Base-by-base conservation (phyloP, 805 yeast species). In the Monosporozyma unispora region DNA sequence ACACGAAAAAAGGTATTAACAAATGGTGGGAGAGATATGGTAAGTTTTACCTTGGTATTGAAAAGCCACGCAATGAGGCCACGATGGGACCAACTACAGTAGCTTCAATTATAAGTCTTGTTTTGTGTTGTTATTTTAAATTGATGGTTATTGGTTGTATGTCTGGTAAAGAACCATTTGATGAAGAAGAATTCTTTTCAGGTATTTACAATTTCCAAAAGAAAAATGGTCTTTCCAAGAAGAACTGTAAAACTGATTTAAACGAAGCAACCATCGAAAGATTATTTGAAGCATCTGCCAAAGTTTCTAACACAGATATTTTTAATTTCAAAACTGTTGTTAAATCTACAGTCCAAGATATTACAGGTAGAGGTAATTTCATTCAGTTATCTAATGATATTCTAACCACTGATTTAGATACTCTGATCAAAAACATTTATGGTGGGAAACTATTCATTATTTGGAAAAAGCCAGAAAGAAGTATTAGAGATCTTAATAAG, bases 21-120 rank as follows among this genome's bases (percentile, higher is more conserved):
- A 71, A 74, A 43, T 91, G 98, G 97, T 91, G 98, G 97, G 73
- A 72, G 35, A 62, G 78, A 33, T 76, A 84, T 54, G 96, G 96
- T 0, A 65, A 56, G 38, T 44, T 52, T 22, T 64, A 61, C 49
- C 47, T 63, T 28, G 65, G 64, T 2, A 50, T 57, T 10, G 62
- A 57, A 11, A 57, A 63, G 21, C 67, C 69, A 28, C 52, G 54
- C 22, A 75, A 71, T 50, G 79, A 78, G 50, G 84, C 84, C 0
- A 64, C 74, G 0, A 62, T 86, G 50, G 80, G 85, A 0, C 76
- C 89, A 0, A 71, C 78, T 3, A 79, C 95, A 0, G 86, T 89
- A 0, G 76, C 95, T 0, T 91, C 93, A 0, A 72, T 93, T 1
- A 66, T 93, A 8, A 93, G 97, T 44, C 78, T 87, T 58, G 77